phyloP scores from a whole-genome alignment of 2,329 filamentous ascomycete genomes.

The Pyrenochaeta sp. region DNA sequence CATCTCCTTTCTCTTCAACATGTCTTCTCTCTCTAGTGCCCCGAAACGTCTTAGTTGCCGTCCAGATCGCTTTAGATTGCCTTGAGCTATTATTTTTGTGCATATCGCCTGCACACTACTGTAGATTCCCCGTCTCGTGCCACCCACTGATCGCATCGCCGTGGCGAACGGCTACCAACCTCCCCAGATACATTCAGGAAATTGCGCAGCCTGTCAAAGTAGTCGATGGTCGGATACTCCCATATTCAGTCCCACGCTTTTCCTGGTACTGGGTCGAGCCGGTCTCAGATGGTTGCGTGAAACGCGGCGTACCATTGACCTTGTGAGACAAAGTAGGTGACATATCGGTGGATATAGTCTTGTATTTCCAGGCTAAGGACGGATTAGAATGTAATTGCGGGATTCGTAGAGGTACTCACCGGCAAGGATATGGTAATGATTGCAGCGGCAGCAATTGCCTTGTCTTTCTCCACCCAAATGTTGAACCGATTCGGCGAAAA shows the following conservation, averaged over 20 bases:
- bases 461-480: not conserved
- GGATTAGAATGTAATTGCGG: not conserved
- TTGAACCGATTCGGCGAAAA: not conserved
- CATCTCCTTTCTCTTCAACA: not conserved
- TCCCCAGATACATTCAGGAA: conserved; percentile 21
- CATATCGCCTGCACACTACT: conserved; percentile 6
- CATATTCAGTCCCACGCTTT: conserved; percentile 15
- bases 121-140: conserved; percentile 23
- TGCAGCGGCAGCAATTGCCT: too few species aligned
- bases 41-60: not conserved
- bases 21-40: not conserved
- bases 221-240: conserved; percentile 16
- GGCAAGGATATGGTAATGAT: conserved; percentile 1
- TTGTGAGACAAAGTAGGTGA: not conserved
- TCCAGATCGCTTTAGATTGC: not conserved
- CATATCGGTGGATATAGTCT: not conserved
- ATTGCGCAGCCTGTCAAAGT: conserved; percentile 25
- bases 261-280: conserved; percentile 12
- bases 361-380: not conserved
- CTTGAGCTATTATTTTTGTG: conserved; percentile 5
- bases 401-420: conserved; percentile 2
- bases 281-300: conserved; percentile 7
- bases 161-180: conserved; percentile 25
- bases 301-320: conserved; percentile 1
- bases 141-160: conserved; percentile 16